phyloP scores from a whole-genome alignment of 176 grass and related monocot genomes.

The Dendrocalamus sinicus region DNA sequence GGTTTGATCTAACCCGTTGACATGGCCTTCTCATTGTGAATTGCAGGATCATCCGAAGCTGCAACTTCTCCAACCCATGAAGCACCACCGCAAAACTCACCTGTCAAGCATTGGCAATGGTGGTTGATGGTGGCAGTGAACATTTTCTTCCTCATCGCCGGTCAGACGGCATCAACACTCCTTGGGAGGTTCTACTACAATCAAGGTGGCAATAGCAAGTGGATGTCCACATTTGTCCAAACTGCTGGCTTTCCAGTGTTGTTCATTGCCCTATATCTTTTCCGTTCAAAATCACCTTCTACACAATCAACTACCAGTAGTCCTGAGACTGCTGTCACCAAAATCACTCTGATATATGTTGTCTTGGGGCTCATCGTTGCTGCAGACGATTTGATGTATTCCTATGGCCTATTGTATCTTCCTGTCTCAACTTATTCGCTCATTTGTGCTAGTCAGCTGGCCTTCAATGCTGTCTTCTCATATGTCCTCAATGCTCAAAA shows the following conservation, averaged over 20 bases:
- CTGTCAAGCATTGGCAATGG: conserved; percentile 55
- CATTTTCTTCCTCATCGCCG: conserved; percentile 72
- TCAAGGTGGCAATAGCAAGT: conserved; percentile 92
- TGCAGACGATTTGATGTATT: conserved; percentile 90
- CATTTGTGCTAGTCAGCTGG: conserved; percentile 92
- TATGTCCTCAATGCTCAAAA: conserved; percentile 88
- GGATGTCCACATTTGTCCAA: conserved; percentile 81
- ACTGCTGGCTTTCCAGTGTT: conserved; percentile 76
- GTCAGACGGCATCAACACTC: conserved; percentile 69
- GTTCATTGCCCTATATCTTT: conserved; percentile 56
- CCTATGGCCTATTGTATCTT: conserved; percentile 84
- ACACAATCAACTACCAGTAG: not conserved
- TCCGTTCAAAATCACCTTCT: conserved; percentile 50
- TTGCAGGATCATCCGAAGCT: conserved; percentile 61
- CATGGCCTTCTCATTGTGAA: not conserved
- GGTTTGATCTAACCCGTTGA: not conserved
- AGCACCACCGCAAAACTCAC: not conserved
- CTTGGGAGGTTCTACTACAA: conserved; percentile 94
- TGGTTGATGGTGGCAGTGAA: conserved; percentile 67
- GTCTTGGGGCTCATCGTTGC: conserved; percentile 77
- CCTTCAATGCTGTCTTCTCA: conserved; percentile 86
- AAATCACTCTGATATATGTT: conserved; percentile 72
- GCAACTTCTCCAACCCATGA: conserved; percentile 29
- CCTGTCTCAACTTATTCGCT: conserved; percentile 92
- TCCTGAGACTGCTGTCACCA: conserved; percentile 42